Evolutionary conservation across 129 eudicot genomes (phyloP).

Genomic region (Artemisia argyi): DNA sequence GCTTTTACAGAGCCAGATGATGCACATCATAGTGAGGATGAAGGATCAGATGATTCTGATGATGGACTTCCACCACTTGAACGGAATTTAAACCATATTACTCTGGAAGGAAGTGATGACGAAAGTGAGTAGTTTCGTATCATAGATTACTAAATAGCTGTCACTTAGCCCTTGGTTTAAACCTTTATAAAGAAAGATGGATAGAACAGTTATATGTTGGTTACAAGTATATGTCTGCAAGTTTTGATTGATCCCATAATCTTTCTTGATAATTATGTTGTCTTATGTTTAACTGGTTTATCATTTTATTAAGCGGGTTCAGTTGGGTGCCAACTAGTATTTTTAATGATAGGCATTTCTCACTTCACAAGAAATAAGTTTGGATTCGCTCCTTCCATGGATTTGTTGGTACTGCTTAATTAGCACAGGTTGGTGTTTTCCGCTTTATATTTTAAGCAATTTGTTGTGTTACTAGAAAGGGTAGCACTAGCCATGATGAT

Average conservation of each 20-base stretch:
- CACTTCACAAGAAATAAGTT: too few species aligned
- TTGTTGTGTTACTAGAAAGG: too few species aligned
- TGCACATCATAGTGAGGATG: constrained; percentile 40
- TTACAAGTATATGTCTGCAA: constrained; percentile 11
- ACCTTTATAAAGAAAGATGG: constrained; percentile 10
- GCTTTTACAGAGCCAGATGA: constrained; percentile 34
- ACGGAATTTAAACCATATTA: constrained; percentile 75
- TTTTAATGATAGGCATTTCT: too few species aligned
- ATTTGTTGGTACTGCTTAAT: too few species aligned
- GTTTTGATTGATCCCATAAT: not conserved
- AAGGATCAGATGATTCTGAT: constrained; percentile 69
- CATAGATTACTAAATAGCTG: constrained; percentile 10
- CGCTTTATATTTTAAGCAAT: too few species aligned
- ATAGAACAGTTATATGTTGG: constrained; percentile 22
- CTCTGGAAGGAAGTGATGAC: constrained; percentile 61
- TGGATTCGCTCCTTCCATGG: too few species aligned
- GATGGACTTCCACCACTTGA: constrained; percentile 99
- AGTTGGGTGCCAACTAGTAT: too few species aligned
- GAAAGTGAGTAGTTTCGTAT: constrained; percentile 56
- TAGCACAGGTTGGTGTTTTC: too few species aligned
- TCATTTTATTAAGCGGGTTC: too few species aligned
- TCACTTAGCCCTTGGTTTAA: constrained; percentile 8
- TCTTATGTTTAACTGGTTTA: too few species aligned
- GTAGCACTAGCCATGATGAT: too few species aligned
- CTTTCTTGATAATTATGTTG: not conserved